Evolutionary conservation across 2,329 filamentous ascomycete genomes (phyloP).

Genomic region (Trichophyton simii): DNA sequence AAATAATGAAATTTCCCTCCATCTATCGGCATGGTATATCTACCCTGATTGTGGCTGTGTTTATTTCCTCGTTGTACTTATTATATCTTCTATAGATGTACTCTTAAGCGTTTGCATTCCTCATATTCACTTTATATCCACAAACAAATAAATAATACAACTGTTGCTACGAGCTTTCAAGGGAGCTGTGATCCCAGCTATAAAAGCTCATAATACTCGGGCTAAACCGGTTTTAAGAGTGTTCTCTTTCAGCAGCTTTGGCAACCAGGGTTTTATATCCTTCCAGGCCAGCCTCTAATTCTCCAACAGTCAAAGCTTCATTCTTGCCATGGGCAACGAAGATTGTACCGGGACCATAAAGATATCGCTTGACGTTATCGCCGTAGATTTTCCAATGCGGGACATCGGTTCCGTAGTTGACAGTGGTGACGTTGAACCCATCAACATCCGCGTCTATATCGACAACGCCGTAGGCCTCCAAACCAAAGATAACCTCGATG

Average conservation of each 20-base stretch:
- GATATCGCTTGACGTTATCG: constrained; percentile 41
- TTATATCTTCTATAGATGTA: neutral
- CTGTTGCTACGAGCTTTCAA: neutral
- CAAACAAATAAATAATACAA: neutral
- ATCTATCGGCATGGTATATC: neutral
- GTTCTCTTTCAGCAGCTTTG: constrained; percentile 17
- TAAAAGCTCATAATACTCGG: neutral
- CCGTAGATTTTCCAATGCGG: constrained; percentile 60
- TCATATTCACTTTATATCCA: neutral
- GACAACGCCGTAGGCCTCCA: constrained; percentile 58
- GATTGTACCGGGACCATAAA: constrained; percentile 58
- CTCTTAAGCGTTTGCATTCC: neutral
- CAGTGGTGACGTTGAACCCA: constrained; percentile 73
- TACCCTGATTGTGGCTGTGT: neutral
- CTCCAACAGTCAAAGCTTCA: constrained; percentile 62
- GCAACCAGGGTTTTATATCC: constrained; percentile 61
- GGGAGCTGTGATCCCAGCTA: too few relatives aligned
- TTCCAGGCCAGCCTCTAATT: constrained; percentile 64
- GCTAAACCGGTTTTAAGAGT: neutral
- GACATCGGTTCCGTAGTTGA: constrained; percentile 91
- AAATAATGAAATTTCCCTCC: too few relatives aligned
- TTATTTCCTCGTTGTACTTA: neutral
- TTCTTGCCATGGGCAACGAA: constrained; percentile 77
- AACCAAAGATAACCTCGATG: constrained; percentile 25
- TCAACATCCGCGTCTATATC: constrained; percentile 68